phyloP scores from a whole-genome alignment of 192 early-diverging fungal species.

The Funneliformis mosseae region DNA sequence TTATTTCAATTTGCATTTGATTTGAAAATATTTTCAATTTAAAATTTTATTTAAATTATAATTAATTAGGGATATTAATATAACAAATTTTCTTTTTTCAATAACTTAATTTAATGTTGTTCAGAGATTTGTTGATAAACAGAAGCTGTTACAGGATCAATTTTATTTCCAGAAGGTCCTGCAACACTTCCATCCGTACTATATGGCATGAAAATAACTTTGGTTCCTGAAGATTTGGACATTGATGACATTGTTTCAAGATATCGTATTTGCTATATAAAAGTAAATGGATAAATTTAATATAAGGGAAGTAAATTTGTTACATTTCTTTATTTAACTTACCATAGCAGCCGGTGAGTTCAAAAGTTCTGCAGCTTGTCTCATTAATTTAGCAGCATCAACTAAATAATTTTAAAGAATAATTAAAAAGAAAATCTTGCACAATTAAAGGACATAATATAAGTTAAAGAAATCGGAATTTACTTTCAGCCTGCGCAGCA shows the following conservation, averaged over 20 bases:
- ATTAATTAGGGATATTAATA: too few relatives aligned
- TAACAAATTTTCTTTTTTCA: too few relatives aligned
- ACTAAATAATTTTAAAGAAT: slow-evolving; percentile 43
- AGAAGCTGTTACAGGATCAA: not conserved
- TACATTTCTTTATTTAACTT: not conserved
- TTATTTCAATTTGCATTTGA: too few relatives aligned
- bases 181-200: not conserved
- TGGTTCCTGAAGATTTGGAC: slow-evolving; percentile 72
- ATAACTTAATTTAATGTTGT: not conserved
- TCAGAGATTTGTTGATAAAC: not conserved
- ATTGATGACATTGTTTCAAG: slow-evolving; percentile 83
- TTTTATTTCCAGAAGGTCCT: not conserved
- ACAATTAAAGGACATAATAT: not conserved
- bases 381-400: slow-evolving; percentile 87
- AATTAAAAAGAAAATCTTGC: too few relatives aligned
- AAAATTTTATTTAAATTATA: too few relatives aligned
- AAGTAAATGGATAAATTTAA: not conserved
- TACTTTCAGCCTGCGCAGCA: slow-evolving; percentile 73
- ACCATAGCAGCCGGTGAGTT: slow-evolving; percentile 76
- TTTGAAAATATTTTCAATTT: too few relatives aligned
- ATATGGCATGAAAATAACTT: slow-evolving; percentile 70
- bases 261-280: slow-evolving; percentile 80
- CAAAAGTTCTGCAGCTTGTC: slow-evolving; percentile 90
- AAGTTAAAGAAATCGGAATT: too few relatives aligned
- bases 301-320: not conserved